Conservation (phyloP, 2,329 filamentous ascomycete species). For the Cytospora piceae region DNA sequence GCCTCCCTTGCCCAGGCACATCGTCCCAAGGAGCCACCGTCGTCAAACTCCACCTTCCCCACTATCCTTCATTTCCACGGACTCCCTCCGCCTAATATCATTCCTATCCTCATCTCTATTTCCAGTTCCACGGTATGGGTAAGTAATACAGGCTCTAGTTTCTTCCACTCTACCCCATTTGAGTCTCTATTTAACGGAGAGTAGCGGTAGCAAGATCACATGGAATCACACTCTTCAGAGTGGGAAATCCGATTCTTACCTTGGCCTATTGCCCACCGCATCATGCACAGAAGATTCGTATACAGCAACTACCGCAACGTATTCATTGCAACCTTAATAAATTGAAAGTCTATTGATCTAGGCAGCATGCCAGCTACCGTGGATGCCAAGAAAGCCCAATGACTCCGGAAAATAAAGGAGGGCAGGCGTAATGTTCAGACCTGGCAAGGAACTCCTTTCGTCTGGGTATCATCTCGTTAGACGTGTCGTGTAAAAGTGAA, state of each 20-base stretch:
- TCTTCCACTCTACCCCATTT: too few species aligned
- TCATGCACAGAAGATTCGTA: not conserved
- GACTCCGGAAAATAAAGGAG: not conserved
- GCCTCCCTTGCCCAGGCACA: not conserved
- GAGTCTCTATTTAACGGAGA: too few species aligned
- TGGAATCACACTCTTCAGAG: not conserved
- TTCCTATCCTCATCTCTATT: not conserved
- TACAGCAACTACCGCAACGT: not conserved
- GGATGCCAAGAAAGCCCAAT: not conserved
- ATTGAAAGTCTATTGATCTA: not conserved
- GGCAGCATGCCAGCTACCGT: not conserved
- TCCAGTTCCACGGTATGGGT: not conserved
- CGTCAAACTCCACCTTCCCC: not conserved
- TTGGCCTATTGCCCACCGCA: not conserved
- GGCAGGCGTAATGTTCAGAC: not conserved
- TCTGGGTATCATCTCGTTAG: slow-evolving; percentile 3
- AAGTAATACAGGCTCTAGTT: too few species aligned
- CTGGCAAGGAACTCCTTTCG: not conserved
- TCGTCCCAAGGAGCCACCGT: not conserved
- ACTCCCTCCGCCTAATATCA: not conserved
- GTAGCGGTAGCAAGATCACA: not conserved
- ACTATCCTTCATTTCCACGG: too few species aligned
- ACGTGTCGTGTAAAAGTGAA: not conserved
- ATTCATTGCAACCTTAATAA: not conserved
- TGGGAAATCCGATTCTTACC: not conserved